Evolutionary conservation across 176 grass and related monocot genomes (phyloP).

Genomic region (Pontederia crassipes): DNA sequence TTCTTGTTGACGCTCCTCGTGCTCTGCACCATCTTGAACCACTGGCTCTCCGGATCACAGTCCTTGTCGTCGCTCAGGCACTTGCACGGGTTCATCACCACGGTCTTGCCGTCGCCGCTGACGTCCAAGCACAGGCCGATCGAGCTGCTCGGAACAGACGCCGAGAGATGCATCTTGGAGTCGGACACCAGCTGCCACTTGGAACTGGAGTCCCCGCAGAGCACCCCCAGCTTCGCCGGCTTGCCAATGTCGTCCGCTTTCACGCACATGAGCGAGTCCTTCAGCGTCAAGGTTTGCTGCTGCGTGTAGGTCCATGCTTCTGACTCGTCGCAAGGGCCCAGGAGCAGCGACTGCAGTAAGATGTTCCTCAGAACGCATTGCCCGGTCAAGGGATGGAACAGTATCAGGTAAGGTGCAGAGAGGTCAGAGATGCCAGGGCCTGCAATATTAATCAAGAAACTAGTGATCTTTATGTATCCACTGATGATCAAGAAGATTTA

Average conservation of each 20-base stretch:
- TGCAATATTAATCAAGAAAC: constrained; percentile 3
- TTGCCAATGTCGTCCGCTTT: background rate
- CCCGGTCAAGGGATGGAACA: constrained; percentile 70
- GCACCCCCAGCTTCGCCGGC: background rate
- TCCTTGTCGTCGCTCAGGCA: constrained; percentile 44
- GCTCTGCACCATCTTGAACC: constrained; percentile 81
- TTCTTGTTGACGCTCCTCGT: constrained; percentile 13
- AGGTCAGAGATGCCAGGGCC: constrained; percentile 38
- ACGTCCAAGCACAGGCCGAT: constrained; percentile 63
- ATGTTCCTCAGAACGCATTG: constrained; percentile 30
- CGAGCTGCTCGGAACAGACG: background rate
- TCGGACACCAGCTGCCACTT: background rate
- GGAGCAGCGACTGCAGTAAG: constrained; percentile 7
- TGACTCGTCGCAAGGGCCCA: constrained; percentile 34
- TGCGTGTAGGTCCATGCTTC: background rate
- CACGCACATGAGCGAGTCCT: background rate
- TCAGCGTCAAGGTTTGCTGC: background rate
- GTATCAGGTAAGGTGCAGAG: constrained; percentile 25
- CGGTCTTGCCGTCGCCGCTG: constrained; percentile 34
- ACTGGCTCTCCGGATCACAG: constrained; percentile 68
- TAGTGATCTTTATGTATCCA: background rate
- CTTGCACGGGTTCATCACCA: constrained; percentile 56
- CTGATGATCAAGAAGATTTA: too few species aligned
- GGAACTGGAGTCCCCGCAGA: background rate
- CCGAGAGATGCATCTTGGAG: constrained; percentile 39